Conservation (phyloP, 2,329 filamentous ascomycete genomes). For the Penicillium sp. region DNA sequence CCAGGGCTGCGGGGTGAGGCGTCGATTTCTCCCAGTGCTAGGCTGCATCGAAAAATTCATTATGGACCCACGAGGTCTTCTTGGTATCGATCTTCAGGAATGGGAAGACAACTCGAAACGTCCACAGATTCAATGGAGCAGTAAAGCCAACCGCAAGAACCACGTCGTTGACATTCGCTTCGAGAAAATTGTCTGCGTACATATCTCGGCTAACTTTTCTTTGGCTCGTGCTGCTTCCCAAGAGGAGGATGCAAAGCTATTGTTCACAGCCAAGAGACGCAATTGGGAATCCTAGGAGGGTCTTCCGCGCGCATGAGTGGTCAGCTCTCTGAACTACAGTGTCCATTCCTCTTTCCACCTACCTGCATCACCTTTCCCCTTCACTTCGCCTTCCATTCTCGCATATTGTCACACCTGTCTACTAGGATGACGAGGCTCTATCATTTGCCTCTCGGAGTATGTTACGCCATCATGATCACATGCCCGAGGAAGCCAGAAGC, state of each 20-base stretch:
- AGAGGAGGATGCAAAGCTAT: constrained; percentile 31
- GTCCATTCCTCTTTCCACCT: neutral
- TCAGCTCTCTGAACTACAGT: neutral
- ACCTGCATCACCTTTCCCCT: neutral
- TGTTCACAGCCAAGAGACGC: constrained; percentile 37
- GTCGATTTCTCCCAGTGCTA: constrained; percentile 39
- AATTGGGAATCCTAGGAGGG: constrained; percentile 33
- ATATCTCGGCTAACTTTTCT: neutral
- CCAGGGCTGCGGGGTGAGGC: constrained; percentile 42
- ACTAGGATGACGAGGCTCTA: neutral
- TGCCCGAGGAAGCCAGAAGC: neutral
- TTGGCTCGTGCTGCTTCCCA: neutral
- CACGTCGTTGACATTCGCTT: constrained; percentile 27
- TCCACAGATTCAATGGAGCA: constrained; percentile 21
- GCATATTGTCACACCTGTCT: neutral
- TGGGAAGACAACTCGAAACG: constrained; percentile 8
- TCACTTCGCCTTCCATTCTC: neutral
- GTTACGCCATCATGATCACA: constrained; percentile 1
- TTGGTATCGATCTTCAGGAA: constrained; percentile 25
- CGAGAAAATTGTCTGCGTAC: constrained; percentile 24
- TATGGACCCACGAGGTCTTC: constrained; percentile 30
- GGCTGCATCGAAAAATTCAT: constrained; percentile 40
- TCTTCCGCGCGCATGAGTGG: neutral
- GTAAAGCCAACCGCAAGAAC: constrained; percentile 14
- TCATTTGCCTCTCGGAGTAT: neutral